A percentile compares a stretch with the other conserved stretches of the same genome.
Conservation (phyloP, 352 stramenopile species). For the Elongisporangium senticosum region DNA sequence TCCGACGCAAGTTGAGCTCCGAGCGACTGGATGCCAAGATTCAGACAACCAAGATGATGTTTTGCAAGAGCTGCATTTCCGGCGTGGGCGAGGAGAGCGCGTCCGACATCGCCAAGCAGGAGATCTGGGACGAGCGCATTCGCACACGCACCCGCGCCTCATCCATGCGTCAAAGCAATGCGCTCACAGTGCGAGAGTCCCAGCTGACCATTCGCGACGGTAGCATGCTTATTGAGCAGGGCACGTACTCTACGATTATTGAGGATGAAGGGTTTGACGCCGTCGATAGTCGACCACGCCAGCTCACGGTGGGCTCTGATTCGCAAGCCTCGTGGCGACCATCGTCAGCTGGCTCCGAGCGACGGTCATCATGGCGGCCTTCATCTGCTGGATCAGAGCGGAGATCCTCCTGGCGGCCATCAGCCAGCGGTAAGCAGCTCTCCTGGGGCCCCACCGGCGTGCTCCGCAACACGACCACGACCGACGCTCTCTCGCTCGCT, state of each 20-base stretch:
- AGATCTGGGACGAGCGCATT: constrained; percentile 37
- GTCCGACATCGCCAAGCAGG: constrained; percentile 50
- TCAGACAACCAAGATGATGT: constrained; percentile 41
- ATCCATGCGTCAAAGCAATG: constrained; percentile 14
- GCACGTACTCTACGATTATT: constrained; percentile 1
- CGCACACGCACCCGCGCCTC: constrained; percentile 26
- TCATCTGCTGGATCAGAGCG: constrained; percentile 22
- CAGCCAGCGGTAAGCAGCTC: constrained; percentile 9
- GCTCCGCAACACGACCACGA: constrained; percentile 18
- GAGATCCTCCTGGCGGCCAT: constrained; percentile 1
- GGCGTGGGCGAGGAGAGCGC: constrained; percentile 47
- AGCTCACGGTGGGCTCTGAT: background rate
- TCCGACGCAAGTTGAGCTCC: constrained; percentile 39
- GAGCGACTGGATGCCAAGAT: constrained; percentile 33
- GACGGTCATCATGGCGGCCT: constrained; percentile 10
- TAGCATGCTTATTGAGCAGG: constrained; percentile 13
- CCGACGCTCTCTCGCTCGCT: constrained; percentile 40
- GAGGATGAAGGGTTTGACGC: background rate
- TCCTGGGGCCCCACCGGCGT: constrained; percentile 13
- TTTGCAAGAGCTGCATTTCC: constrained; percentile 62
- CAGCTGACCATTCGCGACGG: constrained; percentile 18
- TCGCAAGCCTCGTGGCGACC: constrained; percentile 10
- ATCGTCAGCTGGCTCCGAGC: constrained; percentile 15
- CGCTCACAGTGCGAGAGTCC: background rate
- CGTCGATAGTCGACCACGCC: background rate